phyloP scores from a whole-genome alignment of 148 eudicot species.

The Linanthus parryae region DNA sequence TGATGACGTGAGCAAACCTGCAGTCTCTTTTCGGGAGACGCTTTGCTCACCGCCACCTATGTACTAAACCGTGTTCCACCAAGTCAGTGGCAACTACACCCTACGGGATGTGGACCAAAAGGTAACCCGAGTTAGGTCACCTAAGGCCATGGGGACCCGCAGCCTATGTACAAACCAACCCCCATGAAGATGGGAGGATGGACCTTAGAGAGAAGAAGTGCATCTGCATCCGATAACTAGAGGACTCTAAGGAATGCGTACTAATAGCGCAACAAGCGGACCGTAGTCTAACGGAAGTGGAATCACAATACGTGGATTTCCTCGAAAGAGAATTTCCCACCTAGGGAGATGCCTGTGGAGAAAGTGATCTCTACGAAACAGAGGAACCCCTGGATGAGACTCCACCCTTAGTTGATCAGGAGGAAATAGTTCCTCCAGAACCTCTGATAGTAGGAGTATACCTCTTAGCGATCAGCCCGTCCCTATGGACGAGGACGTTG shows the following conservation, averaged over 20 bases:
- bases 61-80: background rate
- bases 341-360: background rate
- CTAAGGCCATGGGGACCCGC: slow-evolving; percentile 3
- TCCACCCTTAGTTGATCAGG: background rate
- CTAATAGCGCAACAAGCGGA: background rate
- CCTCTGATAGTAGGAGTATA: no score
- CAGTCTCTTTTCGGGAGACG: slow-evolving; percentile 2
- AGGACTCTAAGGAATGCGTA: slow-evolving; percentile 1
- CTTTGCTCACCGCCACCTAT: background rate
- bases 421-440: no score
- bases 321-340: background rate
- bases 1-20: background rate
- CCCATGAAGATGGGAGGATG: background rate
- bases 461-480: no score
- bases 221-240: background rate
- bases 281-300: background rate
- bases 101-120: background rate
- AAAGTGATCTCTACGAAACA: background rate
- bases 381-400: background rate
- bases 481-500: background rate
- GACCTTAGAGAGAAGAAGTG: background rate
- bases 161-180: background rate
- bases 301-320: background rate
- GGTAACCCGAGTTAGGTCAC: background rate
- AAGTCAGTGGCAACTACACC: background rate